Evolutionary conservation across 2,329 filamentous ascomycete species (phyloP).

Genomic region (Verticillium isaacii): DNA sequence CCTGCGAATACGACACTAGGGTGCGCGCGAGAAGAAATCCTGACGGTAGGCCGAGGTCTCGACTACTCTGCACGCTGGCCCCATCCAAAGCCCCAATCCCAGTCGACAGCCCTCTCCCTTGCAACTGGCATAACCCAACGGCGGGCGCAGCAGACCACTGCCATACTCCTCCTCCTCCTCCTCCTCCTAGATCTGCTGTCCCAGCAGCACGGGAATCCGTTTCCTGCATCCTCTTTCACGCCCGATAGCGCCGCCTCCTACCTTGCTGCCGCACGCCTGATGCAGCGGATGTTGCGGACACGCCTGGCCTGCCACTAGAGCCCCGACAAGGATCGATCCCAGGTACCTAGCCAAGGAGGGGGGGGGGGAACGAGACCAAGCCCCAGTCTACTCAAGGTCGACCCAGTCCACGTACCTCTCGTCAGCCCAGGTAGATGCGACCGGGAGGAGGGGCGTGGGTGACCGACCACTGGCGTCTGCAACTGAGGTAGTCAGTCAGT

Average conservation of each 20-base stretch:
- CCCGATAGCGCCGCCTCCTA: no score
- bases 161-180: not conserved
- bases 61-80: not conserved
- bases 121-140: not conserved
- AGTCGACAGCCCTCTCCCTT: not conserved
- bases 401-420: not conserved
- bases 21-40: not conserved
- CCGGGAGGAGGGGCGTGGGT: not conserved
- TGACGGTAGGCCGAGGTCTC: not conserved
- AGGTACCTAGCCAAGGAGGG: not conserved
- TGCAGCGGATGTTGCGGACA: not conserved
- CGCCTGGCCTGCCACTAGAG: not conserved
- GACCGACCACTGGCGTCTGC: not conserved
- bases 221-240: no score
- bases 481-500: not conserved
- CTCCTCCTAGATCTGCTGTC: not conserved
- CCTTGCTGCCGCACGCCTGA: no score
- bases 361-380: not conserved
- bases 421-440: not conserved
- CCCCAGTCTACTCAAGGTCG: not conserved
- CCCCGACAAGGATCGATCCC: not conserved
- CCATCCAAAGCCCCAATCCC: not conserved
- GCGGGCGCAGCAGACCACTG: not conserved
- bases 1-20: not conserved
- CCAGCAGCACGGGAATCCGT: no score